Evolutionary conservation across 108 stramenopile genomes (phyloP).

Genomic region (Cyclotella sp.): DNA sequence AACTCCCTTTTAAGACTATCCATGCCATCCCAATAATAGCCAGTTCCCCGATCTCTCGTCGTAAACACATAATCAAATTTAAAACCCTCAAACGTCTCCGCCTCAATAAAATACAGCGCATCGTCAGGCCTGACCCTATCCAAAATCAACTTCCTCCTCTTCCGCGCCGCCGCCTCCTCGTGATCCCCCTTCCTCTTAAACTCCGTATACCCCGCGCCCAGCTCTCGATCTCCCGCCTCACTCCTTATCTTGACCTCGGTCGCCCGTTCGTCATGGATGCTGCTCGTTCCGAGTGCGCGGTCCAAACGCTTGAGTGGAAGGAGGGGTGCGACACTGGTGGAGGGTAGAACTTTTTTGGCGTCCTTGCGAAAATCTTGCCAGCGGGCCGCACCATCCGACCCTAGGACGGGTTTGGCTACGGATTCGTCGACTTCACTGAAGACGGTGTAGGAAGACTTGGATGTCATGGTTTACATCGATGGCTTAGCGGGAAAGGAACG

Average conservation of each 20-base stretch:
- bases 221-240: constrained; percentile 61
- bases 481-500: neutral
- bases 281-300: constrained; percentile 65
- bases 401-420: constrained; percentile 81
- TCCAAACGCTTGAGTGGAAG: constrained; percentile 80
- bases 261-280: constrained; percentile 73
- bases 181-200: constrained; percentile 67
- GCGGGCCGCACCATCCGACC: constrained; percentile 80
- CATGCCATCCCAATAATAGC: constrained; percentile 91
- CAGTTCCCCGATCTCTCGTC: constrained; percentile 71
- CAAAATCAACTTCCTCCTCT: constrained; percentile 61
- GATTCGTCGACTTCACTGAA: constrained; percentile 79
- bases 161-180: constrained; percentile 51
- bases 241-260: constrained; percentile 67
- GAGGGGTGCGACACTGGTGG: constrained; percentile 59
- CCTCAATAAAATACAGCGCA: constrained; percentile 65
- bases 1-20: constrained; percentile 70
- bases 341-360: constrained; percentile 36
- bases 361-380: constrained; percentile 69
- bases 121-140: constrained; percentile 72
- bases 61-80: constrained; percentile 90
- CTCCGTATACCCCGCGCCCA: constrained; percentile 67
- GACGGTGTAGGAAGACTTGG: constrained; percentile 61
- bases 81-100: constrained; percentile 70
- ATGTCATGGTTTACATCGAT: neutral